Evolutionary conservation across 2,329 filamentous ascomycete genomes (phyloP).

Genomic region (Pestalotiopsis sp.): DNA sequence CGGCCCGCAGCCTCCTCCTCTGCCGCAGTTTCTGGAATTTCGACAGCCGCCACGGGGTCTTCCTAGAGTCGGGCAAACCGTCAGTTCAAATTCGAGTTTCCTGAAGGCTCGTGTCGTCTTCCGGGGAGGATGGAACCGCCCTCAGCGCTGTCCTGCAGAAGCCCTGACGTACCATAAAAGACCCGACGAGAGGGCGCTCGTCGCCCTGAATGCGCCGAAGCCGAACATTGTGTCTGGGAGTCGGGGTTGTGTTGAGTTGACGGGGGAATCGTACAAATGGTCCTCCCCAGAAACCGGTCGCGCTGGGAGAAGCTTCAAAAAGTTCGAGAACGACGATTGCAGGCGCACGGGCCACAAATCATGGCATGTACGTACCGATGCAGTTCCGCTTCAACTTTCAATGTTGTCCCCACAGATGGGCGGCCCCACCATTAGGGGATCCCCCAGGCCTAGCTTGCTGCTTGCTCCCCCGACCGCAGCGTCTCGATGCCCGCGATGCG

Average conservation of each 20-base stretch:
- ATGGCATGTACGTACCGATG: too few relatives aligned
- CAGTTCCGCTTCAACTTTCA: too few relatives aligned
- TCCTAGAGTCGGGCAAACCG: conserved; percentile 61
- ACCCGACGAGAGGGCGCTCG: conserved; percentile 75
- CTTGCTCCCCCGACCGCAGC: not conserved
- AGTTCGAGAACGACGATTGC: not conserved
- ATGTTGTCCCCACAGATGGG: not conserved
- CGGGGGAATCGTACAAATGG: not conserved
- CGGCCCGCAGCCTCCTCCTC: conserved; percentile 77
- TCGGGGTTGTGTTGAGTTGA: conserved; percentile 10
- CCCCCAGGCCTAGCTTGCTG: not conserved
- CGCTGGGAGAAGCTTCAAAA: not conserved
- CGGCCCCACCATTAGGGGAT: conserved; percentile 1
- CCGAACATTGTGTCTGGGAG: conserved; percentile 69
- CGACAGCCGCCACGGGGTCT: conserved; percentile 96
- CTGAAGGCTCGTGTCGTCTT: not conserved
- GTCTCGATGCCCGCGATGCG: not conserved
- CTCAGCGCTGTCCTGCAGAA: not conserved
- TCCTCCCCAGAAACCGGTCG: not conserved
- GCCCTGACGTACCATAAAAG: conserved; percentile 70
- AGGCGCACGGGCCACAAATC: not conserved
- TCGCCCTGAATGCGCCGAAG: conserved; percentile 80
- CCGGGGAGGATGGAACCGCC: not conserved
- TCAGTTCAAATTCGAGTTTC: not conserved
- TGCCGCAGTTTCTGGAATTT: conserved; percentile 88